Percentiles rank a stretch among this genome's conserved stretches.
Conservation (phyloP, 805 yeast genomes). For the Wickerhamiella cacticola region DNA sequence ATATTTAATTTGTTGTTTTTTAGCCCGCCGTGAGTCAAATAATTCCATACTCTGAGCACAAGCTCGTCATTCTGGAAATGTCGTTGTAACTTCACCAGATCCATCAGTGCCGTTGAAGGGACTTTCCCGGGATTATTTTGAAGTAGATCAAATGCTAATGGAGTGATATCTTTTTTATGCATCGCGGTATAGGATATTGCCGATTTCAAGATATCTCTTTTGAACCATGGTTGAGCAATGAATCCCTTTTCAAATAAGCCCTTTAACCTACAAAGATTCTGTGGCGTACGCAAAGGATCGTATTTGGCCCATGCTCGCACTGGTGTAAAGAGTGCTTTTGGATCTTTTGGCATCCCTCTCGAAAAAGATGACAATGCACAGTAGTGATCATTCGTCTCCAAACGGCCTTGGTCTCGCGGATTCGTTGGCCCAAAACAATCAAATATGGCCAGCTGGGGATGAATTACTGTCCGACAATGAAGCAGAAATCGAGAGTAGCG, state of each 20-base stretch:
- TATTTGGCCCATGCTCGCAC: slow-evolving; percentile 1
- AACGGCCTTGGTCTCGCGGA: slow-evolving; percentile 8
- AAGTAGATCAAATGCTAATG: not conserved
- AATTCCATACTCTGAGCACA: not conserved
- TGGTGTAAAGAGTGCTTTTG: not conserved
- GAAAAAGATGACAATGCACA: not conserved
- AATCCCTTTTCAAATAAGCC: not conserved
- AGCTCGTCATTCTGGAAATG: slow-evolving; percentile 1
- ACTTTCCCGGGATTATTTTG: not conserved
- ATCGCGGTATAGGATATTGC: not conserved
- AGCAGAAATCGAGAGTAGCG: not conserved
- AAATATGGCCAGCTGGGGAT: not conserved
- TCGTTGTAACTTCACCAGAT: not conserved
- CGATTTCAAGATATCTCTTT: not conserved
- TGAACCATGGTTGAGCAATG: not conserved
- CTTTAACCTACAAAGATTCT: not conserved
- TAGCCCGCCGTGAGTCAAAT: not conserved
- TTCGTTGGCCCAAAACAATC: not conserved
- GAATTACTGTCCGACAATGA: no score
- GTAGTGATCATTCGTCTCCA: not conserved
- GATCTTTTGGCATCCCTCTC: not conserved
- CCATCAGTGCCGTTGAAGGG: not conserved
- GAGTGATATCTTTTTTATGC: slow-evolving; percentile 4
- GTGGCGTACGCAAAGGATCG: slow-evolving; percentile 1
- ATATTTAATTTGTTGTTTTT: not conserved